Percentiles rank a stretch among this genome's conserved stretches.
Evolutionary conservation across 2,329 filamentous ascomycete species (phyloP).

Genomic region (Dactylellina parvicollis): DNA sequence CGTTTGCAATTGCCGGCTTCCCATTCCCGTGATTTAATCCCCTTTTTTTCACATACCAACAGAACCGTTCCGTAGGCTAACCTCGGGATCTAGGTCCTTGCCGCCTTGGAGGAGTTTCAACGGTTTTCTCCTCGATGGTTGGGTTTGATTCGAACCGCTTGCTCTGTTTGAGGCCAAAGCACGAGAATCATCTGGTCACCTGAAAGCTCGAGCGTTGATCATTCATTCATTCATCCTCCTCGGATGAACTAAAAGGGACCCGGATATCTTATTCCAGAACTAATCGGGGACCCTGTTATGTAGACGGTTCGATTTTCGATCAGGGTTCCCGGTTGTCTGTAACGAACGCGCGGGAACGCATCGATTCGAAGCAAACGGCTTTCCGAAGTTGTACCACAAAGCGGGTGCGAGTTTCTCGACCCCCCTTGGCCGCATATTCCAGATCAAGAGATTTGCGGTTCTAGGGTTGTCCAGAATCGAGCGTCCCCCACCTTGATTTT

Average conservation of each 20-base stretch:
- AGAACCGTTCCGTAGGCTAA: conserved; percentile 30
- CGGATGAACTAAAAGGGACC: not conserved
- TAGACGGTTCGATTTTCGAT: not conserved
- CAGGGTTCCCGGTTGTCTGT: not conserved
- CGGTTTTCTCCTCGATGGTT: conserved; percentile 2
- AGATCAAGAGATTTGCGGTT: conserved; percentile 34
- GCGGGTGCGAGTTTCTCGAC: conserved; percentile 23
- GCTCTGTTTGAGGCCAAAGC: conserved; percentile 39
- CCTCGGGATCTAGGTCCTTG: conserved; percentile 36
- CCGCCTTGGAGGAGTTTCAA: conserved; percentile 19
- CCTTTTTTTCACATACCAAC: conserved; percentile 5
- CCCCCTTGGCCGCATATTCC: not conserved
- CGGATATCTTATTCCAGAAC: not conserved
- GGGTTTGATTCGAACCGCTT: not conserved
- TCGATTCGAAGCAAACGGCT: not conserved
- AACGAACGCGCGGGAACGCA: not conserved
- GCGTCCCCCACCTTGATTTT: conserved; percentile 23
- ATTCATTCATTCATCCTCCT: conserved; percentile 10
- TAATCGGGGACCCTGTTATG: not conserved
- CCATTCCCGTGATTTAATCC: conserved; percentile 17
- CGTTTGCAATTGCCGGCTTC: conserved; percentile 22
- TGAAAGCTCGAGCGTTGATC: conserved; percentile 30
- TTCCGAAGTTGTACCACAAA: not conserved
- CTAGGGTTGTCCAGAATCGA: conserved; percentile 39
- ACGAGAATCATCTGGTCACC: conserved; percentile 46